Base-by-base conservation (phyloP, 2,329 filamentous ascomycete species). In the Scedosporium minutisporum region DNA sequence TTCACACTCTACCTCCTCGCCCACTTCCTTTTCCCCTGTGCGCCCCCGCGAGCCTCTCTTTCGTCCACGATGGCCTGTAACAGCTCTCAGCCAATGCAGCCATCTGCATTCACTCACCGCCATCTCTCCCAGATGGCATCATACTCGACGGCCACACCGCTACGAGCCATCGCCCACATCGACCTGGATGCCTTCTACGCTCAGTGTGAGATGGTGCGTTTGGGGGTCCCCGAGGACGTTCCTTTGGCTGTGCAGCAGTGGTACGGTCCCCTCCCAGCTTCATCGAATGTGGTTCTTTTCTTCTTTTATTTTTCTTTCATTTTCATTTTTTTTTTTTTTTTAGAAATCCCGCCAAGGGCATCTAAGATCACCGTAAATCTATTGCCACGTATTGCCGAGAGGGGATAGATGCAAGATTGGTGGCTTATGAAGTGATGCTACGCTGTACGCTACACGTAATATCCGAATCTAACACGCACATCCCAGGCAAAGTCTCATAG, bases 131-230 rank as follows among this genome's bases (percentile, higher is more conserved):
- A 93, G 66, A 83, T 97, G 63, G 84, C 87, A 6, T 82, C 86
- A 9, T 91, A 83, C 67, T 86, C 85, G 41, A 80, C 87, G 0
- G 85, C 86, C 7, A 91, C 86, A 60, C 93, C 93, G 1, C 80
- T 99, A 42, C 87, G 95, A 57, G 89, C 96, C 29, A 86, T 97
- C 68, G 91, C 91, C 6, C 93, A 97, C 73, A 86, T 97, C 66
- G 95, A 99, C 70, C 86, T 99, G 64, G 95, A 99, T 82, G 93
- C 93, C 46, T 99, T 99, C 76, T 99, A 99, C 73, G 89, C 90
- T 3, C 95, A 99, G 78, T 97, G 92, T 72, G 95, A 99, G 76
- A 96, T 93, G 83, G 87, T 96, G 9, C 86, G 95, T 6, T 81
- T 97, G 55, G 87, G 87, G 12, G 78, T 90, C 10, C 78, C 88